phyloP scores from a whole-genome alignment of 139 green algal species.

The Volvox africanus region DNA sequence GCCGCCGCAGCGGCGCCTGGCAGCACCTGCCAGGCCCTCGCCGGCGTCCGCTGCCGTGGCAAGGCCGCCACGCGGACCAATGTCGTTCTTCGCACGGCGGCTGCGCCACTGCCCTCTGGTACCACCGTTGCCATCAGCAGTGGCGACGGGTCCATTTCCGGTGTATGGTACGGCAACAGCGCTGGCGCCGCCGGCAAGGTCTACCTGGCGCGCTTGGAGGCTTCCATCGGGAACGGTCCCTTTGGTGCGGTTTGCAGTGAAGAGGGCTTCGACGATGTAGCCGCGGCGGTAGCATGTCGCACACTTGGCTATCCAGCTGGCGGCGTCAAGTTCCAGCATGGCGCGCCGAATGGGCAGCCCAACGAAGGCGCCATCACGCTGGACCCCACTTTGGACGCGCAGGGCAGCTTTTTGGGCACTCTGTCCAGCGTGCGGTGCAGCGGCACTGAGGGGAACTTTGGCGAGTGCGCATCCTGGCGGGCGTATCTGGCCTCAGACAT shows the following conservation, averaged over 20 bases:
- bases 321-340: not conserved
- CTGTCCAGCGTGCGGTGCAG: not conserved
- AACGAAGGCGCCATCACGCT: too few species aligned
- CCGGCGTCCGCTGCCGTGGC: conserved; percentile 4
- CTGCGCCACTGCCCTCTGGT: not conserved
- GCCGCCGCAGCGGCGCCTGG: not conserved
- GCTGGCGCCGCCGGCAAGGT: not conserved
- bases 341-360: not conserved
- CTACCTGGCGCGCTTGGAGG: conserved; percentile 5
- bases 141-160: not conserved
- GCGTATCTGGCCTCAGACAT: not conserved
- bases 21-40: not conserved
- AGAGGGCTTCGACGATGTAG: not conserved
- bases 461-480: not conserved
- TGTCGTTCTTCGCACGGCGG: not conserved
- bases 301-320: conserved; percentile 13
- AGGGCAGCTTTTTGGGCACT: conserved; percentile 2
- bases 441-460: not conserved
- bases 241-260: conserved; percentile 20
- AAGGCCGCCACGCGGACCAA: not conserved
- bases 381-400: not conserved
- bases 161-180: not conserved
- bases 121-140: not conserved
- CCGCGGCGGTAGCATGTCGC: not conserved
- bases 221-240: not conserved